Evolutionary conservation across 1,284 basidiomycete species (phyloP), one percentile per base, ranked within the genome.

Genomic region (Bondarzewia mesenterica): DNA sequence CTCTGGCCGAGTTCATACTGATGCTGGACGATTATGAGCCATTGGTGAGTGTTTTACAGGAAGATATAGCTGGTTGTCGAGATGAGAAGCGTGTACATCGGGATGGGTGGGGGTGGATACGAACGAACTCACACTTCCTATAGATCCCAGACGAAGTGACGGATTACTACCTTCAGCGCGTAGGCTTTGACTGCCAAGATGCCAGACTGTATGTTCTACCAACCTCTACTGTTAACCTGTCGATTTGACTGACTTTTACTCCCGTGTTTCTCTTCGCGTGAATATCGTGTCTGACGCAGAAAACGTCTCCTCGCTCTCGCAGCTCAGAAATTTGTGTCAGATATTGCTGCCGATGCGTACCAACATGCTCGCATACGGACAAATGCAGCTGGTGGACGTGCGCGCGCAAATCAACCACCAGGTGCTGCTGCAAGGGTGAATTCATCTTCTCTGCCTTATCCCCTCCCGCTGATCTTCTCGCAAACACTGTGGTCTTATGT

Each of bases 101-200:
- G n/a, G n/a, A n/a, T 29, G 25, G 6, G n/a, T 25, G 42, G 42
- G 29, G 15, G 27, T 25, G 5, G 29, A 43, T 15, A 12, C n/a
- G 18, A n/a, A 27, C 42, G 25, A 23, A 43, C 42, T 26, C 10
- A n/a, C 18, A 8, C 16, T 22, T 6, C n/a, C 39, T 14, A 26
- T 61, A 96, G 92, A 93, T 99, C 57, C 96, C 96, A 2, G 96
- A 95, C 63, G 93, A 99, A 65, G 93, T 99, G 14, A 96, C 95
- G 4, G 93, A 97, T 61, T 97, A 95, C 67, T 99, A 97, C 68
- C 80, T 99, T 8, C 93, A 99, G 66, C 78, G 86, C 52, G 90
- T 94, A 18, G 96, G 96, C 0, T 98, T 99, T 65, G 94, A 98
- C 60, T 94, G 90, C 63, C 85, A 93, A 54, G 95, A 99, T 63